Base-by-base conservation (phyloP, 2,329 filamentous ascomycete genomes). In the Pyrenochaeta sp. region DNA sequence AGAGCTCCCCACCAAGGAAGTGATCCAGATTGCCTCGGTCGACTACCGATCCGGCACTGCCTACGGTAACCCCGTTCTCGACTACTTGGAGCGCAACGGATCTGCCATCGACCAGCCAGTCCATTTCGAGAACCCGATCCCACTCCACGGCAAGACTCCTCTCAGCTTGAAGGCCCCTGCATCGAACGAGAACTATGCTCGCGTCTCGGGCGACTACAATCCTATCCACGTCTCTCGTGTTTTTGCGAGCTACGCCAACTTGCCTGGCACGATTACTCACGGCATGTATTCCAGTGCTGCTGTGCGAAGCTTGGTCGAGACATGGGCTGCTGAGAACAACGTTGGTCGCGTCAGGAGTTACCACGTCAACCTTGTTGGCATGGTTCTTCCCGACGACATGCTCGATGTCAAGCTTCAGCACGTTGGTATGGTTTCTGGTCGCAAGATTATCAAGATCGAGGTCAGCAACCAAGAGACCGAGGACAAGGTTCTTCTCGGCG, bases 391-490 rank as follows among this genome's bases (percentile, higher is more conserved):
- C 49, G 96, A 98, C 66, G 96, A 99, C 72, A 90, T 94, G 59
- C 90, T 99, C 60, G 87, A 96, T 62, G 94, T 99, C 69, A 96
- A 92, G 80, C 85, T 99, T 46, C 91, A 97, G 81, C 95, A 99
- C 73, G 89, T 96, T 29, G 95, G 94, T 71, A 99, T 99, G 95
- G 90, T 99, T 56, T 89, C 91, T 70, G 95, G 95, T 72, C 93
- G 95, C 77, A 99, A 98, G 86, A 98, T 98, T 78, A 95, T 99
- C 84, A 98, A 97, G 83, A 92, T 99, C 45, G 95, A 98, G 79
- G 93, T 92, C 47, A 92, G 86, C 83, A 98, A 97, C 81, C 90
- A 91, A 77, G 93, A 97, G 75, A 96, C 90, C 0, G 95, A 97
- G 73, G 95, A 98, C 66, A 98, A 97, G 83, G 92, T 99, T 11